A percentile compares a stretch with the other conserved stretches of the same genome.
Conservation (phyloP, 176 grass and related monocot genomes). For the Avena atlantica region DNA sequence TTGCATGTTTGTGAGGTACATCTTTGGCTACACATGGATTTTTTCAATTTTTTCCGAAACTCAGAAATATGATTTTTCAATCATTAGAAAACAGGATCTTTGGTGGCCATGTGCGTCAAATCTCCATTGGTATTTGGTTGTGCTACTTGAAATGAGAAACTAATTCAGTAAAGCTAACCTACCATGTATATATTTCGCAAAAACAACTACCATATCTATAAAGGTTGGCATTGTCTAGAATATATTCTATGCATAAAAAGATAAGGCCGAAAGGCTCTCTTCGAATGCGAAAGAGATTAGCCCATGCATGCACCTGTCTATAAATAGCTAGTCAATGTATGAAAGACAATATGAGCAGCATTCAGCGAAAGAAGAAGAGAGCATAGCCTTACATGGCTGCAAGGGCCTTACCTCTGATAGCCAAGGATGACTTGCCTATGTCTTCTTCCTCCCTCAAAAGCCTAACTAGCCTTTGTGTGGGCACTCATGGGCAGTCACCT, state of each 20-base stretch:
- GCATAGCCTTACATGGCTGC: slow-evolving; percentile 46
- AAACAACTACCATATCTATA: not conserved
- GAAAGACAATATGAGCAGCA: not conserved
- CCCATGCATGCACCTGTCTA: not conserved
- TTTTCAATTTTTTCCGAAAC: no score
- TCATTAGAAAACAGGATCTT: no score
- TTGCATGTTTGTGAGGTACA: no score
- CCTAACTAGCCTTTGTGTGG: not conserved
- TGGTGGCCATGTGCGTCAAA: no score
- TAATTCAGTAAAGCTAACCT: not conserved
- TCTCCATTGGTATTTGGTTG: no score
- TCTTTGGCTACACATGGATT: no score
- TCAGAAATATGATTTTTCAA: no score
- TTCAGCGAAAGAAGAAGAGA: not conserved
- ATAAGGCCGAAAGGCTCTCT: not conserved
- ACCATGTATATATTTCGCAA: not conserved
- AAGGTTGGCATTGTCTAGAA: not conserved
- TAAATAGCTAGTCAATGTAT: not conserved
- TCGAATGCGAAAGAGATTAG: not conserved
- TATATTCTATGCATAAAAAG: not conserved
- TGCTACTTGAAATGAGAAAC: not conserved
- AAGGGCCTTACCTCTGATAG: slow-evolving; percentile 42
- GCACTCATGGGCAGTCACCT: slow-evolving; percentile 48
- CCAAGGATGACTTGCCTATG: slow-evolving; percentile 61
- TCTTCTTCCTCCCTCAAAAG: not conserved